Evolutionary conservation across 768 basidiomycete species (phyloP).

Genomic region (Pulveroboletus sp.): DNA sequence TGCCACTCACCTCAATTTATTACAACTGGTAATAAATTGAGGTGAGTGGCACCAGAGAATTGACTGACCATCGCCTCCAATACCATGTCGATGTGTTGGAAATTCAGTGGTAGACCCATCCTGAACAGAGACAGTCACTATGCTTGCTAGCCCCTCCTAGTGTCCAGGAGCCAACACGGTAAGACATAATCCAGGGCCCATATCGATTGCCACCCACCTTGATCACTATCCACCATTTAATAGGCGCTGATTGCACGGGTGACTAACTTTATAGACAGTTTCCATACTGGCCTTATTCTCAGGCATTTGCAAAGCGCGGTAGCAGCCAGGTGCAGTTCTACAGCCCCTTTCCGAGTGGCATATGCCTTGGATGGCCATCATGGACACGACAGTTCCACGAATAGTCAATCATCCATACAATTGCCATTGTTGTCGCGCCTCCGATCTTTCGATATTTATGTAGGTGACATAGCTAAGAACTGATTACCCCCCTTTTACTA

Average conservation of each 20-base stretch:
- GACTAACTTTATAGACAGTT: no score
- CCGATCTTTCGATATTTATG: background rate
- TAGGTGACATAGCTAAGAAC: background rate
- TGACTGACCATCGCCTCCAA: background rate
- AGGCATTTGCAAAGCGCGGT: background rate
- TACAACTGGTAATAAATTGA: background rate
- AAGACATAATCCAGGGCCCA: background rate
- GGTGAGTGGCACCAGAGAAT: constrained; percentile 8
- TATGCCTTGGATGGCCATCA: background rate
- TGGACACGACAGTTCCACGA: background rate
- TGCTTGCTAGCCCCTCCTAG: background rate
- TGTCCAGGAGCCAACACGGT: background rate
- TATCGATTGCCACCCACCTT: background rate
- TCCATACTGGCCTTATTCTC: background rate
- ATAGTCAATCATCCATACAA: background rate
- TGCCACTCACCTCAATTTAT: constrained; percentile 7
- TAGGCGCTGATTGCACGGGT: background rate
- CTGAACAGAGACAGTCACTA: background rate
- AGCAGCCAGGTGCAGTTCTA: background rate
- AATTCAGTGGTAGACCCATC: background rate
- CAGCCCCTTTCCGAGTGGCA: background rate
- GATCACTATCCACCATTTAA: background rate
- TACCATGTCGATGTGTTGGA: background rate
- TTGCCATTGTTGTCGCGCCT: background rate
- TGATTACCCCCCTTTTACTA: background rate